These are phyloP conservation scores for Pseudopithomyces chartarum DNA, from an alignment of 2,329 filamentous ascomycete species.

Conservation along the genomic window DNA sequence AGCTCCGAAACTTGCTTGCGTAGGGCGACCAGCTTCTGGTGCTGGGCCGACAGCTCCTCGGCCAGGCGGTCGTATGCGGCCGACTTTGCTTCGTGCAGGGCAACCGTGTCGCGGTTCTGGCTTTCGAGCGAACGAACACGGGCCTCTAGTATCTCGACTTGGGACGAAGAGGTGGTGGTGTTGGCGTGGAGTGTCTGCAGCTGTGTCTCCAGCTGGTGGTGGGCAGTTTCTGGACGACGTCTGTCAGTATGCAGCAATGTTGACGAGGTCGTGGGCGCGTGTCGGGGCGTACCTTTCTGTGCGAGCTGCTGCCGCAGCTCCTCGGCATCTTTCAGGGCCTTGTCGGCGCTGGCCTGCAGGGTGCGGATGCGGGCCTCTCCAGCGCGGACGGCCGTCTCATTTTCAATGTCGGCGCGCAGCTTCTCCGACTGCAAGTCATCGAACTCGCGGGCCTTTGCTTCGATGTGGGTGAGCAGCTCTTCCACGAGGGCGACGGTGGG, in stretches of 20 bases:
- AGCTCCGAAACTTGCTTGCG: conserved; percentile 80
- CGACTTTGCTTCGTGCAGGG: conserved; percentile 87
- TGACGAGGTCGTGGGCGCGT: background rate
- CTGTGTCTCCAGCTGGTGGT: conserved; percentile 79
- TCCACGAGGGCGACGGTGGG: conserved; percentile 81
- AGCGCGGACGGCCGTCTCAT: conserved; percentile 85
- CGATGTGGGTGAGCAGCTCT: conserved; percentile 74
- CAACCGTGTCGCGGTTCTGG: conserved; percentile 88
- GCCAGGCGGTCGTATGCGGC: conserved; percentile 83
- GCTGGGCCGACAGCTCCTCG: conserved; percentile 84
- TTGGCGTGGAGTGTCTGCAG: conserved; percentile 78
- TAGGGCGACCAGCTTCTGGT: conserved; percentile 84
- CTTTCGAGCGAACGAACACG: conserved; percentile 87
- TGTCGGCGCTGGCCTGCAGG: conserved; percentile 80
- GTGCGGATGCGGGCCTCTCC: conserved; percentile 82
- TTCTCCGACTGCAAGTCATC: conserved; percentile 86
- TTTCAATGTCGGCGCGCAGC: conserved; percentile 85
- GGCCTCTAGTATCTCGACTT: conserved; percentile 76
- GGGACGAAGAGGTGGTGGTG: conserved; percentile 72
- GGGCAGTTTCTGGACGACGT: conserved; percentile 67
- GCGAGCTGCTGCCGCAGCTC: conserved; percentile 80
- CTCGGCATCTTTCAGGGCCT: conserved; percentile 81
- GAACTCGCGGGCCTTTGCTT: conserved; percentile 78
- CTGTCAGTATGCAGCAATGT: conserved; percentile 16
- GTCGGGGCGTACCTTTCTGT: conserved; percentile 70